Conservation (phyloP, 805 yeast genomes). For the Kodamaea sagamina region DNA sequence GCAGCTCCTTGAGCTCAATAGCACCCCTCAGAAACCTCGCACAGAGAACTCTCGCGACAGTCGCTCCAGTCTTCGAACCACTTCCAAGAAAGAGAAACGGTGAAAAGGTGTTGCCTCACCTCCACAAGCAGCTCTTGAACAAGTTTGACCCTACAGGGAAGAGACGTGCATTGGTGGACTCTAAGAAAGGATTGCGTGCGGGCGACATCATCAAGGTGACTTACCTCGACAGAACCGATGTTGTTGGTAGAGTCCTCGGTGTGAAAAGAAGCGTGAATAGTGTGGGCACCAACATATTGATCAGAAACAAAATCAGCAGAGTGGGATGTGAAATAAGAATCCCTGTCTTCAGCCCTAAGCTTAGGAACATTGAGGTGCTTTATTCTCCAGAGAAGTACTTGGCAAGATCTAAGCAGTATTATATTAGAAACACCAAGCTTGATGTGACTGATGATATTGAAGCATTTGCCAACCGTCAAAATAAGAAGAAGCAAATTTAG, state of each 20-base stretch:
- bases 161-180: conserved; percentile 58
- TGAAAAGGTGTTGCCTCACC: conserved; percentile 42
- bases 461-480: conserved; percentile 30
- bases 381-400: conserved; percentile 73
- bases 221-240: conserved; percentile 65
- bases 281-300: conserved; percentile 70
- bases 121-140: conserved; percentile 52
- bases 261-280: conserved; percentile 63
- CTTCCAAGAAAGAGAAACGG: conserved; percentile 52
- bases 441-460: conserved; percentile 79
- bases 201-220: conserved; percentile 83
- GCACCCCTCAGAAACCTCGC: background rate
- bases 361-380: conserved; percentile 74
- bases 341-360: conserved; percentile 77
- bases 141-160: conserved; percentile 72
- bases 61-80: conserved; percentile 47
- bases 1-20: background rate
- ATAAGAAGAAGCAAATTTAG: conserved; percentile 14
- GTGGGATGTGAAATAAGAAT: conserved; percentile 85
- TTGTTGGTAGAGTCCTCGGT: conserved; percentile 78
- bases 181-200: conserved; percentile 56
- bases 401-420: conserved; percentile 82
- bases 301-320: conserved; percentile 80
- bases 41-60: conserved; percentile 11
- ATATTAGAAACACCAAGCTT: conserved; percentile 75